Percentiles rank a stretch among this genome's conserved stretches.
Conservation (phyloP, 495 filamentous ascomycete genomes). For the Thermothielavioides terrestris region DNA sequence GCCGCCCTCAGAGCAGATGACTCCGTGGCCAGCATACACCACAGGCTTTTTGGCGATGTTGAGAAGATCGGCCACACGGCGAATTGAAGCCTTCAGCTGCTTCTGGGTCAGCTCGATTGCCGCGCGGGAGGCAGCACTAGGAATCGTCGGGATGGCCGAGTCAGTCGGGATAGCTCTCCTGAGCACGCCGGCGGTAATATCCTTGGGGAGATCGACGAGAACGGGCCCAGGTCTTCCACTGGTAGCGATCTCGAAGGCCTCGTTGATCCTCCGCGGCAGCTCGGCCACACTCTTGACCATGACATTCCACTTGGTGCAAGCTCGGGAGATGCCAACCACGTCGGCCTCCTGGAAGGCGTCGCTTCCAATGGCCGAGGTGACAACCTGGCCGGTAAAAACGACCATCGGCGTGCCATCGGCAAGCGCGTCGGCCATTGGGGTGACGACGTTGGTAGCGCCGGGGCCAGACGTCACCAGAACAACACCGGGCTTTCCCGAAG, state of each 20-base stretch:
- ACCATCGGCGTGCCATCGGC: slow-evolving; percentile 74
- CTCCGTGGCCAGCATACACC: slow-evolving; percentile 67
- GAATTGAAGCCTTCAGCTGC: slow-evolving; percentile 53
- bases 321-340: slow-evolving; percentile 64
- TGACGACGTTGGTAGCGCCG: slow-evolving; percentile 71
- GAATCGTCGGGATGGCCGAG: slow-evolving; percentile 53
- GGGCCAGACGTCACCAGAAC: slow-evolving; percentile 73
- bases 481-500: slow-evolving; percentile 65
- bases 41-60: slow-evolving; percentile 69
- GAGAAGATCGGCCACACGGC: slow-evolving; percentile 56
- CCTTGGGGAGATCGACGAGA: slow-evolving; percentile 70
- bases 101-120: slow-evolving; percentile 49
- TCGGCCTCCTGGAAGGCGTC: slow-evolving; percentile 79
- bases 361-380: slow-evolving; percentile 62
- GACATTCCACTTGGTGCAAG: slow-evolving; percentile 81
- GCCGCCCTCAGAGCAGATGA: slow-evolving; percentile 57
- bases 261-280: slow-evolving; percentile 68
- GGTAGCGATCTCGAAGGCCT: slow-evolving; percentile 79
- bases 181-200: slow-evolving; percentile 62
- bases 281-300: slow-evolving; percentile 76
- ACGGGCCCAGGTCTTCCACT: slow-evolving; percentile 70
- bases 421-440: slow-evolving; percentile 69
- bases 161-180: slow-evolving; percentile 59
- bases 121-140: slow-evolving; percentile 60
- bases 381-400: slow-evolving; percentile 71